Conservation (phyloP, 2,329 filamentous ascomycete species). For the Colletotrichum spinosum region DNA sequence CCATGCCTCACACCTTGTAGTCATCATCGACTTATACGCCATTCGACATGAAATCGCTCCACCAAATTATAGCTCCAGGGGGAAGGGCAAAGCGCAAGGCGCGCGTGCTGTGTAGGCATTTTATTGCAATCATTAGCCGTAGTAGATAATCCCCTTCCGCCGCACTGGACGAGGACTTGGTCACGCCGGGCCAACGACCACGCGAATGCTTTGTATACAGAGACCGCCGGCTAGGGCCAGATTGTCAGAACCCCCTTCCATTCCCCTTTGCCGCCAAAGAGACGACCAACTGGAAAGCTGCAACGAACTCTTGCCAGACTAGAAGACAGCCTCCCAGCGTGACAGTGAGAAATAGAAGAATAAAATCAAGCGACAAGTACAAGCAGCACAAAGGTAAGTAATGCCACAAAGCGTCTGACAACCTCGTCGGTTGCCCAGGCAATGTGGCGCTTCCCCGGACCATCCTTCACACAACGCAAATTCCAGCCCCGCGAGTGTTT, state of each 20-base stretch:
- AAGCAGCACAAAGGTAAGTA: slow-evolving; percentile 21
- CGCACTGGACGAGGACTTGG: slow-evolving; percentile 9
- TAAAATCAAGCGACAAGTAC: slow-evolving; percentile 25
- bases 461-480: background rate
- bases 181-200: slow-evolving; percentile 9
- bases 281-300: slow-evolving; percentile 15
- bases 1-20: too few species aligned
- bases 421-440: slow-evolving; percentile 1
- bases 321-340: slow-evolving; percentile 1
- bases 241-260: slow-evolving; percentile 3
- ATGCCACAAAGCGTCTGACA: background rate
- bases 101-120: slow-evolving; percentile 1
- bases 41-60: too few species aligned
- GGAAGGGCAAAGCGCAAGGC: background rate
- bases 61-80: too few species aligned
- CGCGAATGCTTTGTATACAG: slow-evolving; percentile 14
- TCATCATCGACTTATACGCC: too few species aligned
- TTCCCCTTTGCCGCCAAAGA: background rate
- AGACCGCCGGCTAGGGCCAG: slow-evolving; percentile 16
- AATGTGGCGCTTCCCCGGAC: background rate
- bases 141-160: slow-evolving; percentile 10
- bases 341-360: slow-evolving; percentile 21
- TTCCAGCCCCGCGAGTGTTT: slow-evolving; percentile 14
- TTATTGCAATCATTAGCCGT: slow-evolving; percentile 18
- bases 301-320: slow-evolving; percentile 2